Conservation (phyloP, 371 early-diverging fungal genomes). For the Batkoa obscura region DNA sequence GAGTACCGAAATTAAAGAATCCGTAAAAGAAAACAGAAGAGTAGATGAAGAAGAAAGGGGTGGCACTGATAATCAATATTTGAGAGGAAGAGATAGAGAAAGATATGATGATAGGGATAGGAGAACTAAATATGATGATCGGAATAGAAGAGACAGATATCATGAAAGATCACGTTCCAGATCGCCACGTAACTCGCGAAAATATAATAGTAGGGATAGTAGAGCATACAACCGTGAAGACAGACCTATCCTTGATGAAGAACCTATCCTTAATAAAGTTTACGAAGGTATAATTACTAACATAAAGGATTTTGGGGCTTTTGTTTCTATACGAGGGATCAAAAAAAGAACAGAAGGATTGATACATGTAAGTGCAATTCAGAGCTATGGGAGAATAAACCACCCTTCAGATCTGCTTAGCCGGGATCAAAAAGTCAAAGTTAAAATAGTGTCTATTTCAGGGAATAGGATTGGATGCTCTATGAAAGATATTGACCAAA, state of each 20-base stretch:
- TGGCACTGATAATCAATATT: conserved; percentile 3
- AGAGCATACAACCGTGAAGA: neutral
- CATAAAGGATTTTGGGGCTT: conserved; percentile 81
- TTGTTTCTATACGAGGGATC: conserved; percentile 69
- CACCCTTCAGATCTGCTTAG: conserved; percentile 66
- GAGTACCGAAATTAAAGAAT: conserved; percentile 17
- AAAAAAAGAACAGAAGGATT: conserved; percentile 54
- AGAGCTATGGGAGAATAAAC: conserved; percentile 37
- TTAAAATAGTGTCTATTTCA: conserved; percentile 79
- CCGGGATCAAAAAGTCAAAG: conserved; percentile 59
- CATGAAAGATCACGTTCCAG: neutral
- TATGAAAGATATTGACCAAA: conserved; percentile 90
- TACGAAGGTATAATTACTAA: conserved; percentile 62
- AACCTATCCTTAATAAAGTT: conserved; percentile 74
- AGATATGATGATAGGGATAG: conserved; percentile 7
- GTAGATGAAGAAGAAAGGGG: neutral
- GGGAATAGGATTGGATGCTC: conserved; percentile 64
- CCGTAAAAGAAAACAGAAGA: neutral
- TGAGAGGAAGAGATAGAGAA: conserved; percentile 7
- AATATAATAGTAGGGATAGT: neutral
- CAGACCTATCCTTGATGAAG: conserved; percentile 27
- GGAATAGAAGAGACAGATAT: conserved; percentile 2
- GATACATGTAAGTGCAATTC: conserved; percentile 64
- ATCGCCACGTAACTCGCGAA: neutral
- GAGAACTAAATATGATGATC: neutral